A percentile compares a stretch with the other conserved stretches of the same genome.
phyloP scores from a whole-genome alignment of 495 filamentous ascomycete genomes.

The Bombardia bombarda region DNA sequence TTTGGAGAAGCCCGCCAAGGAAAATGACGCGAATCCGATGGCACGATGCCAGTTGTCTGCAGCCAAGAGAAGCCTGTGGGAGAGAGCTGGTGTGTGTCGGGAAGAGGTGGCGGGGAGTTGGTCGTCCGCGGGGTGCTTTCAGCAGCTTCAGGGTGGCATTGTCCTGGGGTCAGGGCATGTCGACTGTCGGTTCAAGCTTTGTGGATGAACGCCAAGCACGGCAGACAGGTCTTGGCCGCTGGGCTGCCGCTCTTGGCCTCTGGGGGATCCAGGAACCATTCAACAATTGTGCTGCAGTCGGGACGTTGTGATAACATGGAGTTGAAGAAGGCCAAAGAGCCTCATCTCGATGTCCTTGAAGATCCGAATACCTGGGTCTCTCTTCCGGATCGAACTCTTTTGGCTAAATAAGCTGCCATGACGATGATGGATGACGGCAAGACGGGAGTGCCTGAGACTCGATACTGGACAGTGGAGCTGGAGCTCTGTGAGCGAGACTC shows the following conservation, averaged over 20 bases:
- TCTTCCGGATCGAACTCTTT: background rate
- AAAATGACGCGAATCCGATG: background rate
- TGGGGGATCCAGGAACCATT: background rate
- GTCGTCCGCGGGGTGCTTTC: no score
- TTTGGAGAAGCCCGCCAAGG: conserved; percentile 1
- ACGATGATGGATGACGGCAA: no score
- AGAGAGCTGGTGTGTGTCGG: background rate
- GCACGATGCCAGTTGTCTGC: background rate
- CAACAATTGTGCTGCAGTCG: background rate
- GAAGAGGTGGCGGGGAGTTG: background rate
- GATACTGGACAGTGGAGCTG: no score
- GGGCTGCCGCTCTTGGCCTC: no score
- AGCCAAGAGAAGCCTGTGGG: background rate
- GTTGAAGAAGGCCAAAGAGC: background rate
- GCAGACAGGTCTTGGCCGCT: conserved; percentile 1
- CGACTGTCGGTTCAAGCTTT: conserved; percentile 3
- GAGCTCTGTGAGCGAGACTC: no score
- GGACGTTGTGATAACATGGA: background rate
- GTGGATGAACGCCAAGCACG: background rate
- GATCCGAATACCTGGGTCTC: background rate
- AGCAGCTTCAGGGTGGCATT: no score
- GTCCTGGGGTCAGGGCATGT: background rate
- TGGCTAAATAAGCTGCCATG: background rate
- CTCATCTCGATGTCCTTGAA: background rate
- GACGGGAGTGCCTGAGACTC: background rate